A percentile compares a stretch with the other conserved stretches of the same genome.
These are phyloP conservation scores for Waitea zeae DNA, from an alignment of 1,284 basidiomycete genomes.

Conservation along the genomic window DNA sequence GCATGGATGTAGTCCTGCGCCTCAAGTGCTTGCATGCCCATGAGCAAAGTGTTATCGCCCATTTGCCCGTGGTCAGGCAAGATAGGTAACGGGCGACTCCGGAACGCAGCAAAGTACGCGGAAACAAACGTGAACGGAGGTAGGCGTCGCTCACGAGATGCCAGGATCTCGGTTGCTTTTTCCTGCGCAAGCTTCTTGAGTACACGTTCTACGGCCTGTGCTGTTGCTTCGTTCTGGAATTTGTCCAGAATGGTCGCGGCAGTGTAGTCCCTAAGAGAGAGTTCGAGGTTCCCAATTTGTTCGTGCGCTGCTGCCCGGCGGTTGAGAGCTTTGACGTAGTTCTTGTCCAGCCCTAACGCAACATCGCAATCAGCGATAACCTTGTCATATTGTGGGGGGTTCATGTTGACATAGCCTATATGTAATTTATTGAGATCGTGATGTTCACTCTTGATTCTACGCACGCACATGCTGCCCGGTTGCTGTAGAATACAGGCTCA, in stretches of 20 bases:
- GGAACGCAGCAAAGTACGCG: constrained; percentile 96
- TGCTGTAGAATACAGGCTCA: constrained; percentile 93
- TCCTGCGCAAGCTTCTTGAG: constrained; percentile 69
- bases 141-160: constrained; percentile 64
- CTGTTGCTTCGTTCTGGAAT: constrained; percentile 74
- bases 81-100: constrained; percentile 52
- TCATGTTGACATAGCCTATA: constrained; percentile 82
- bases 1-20: constrained; percentile 84
- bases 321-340: constrained; percentile 93
- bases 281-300: constrained; percentile 56
- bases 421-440: constrained; percentile 1
- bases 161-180: constrained; percentile 58
- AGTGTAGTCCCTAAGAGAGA: constrained; percentile 83
- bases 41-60: constrained; percentile 74
- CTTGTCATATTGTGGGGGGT: constrained; percentile 66
- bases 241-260: constrained; percentile 89
- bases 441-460: neutral
- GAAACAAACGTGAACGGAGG: constrained; percentile 90
- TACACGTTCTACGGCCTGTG: constrained; percentile 80
- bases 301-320: constrained; percentile 81
- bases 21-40: constrained; percentile 71
- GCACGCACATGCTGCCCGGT: constrained; percentile 83
- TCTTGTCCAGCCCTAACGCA: constrained; percentile 73
- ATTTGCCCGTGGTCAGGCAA: constrained; percentile 63
- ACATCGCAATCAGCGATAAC: constrained; percentile 87